Conservation (phyloP, 805 yeast species). For the Sugiyamaella smithiae region DNA sequence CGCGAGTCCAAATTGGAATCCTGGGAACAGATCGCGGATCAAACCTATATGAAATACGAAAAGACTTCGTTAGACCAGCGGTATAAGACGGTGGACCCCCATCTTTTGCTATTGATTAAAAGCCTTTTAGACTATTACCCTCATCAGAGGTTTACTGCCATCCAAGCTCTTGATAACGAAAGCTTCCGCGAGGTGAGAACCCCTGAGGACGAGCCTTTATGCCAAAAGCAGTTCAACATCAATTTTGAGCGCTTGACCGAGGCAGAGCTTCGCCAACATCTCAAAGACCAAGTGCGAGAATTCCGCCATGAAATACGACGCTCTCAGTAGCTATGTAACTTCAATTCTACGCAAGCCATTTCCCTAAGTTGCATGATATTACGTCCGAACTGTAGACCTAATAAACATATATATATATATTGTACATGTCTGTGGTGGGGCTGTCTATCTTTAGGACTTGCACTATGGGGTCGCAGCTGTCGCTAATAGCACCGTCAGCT, state of each 20-base stretch:
- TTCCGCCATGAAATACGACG: conserved; percentile 1
- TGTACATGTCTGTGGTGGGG: too few species aligned
- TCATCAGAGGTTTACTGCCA: conserved; percentile 50
- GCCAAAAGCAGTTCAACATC: conserved; percentile 56
- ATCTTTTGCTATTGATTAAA: conserved; percentile 51
- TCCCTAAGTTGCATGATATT: too few species aligned
- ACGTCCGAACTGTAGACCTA: too few species aligned
- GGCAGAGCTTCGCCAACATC: conserved; percentile 2
- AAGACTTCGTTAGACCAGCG: conserved; percentile 31
- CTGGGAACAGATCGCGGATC: neutral
- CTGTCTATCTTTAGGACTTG: too few species aligned
- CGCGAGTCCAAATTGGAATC: neutral
- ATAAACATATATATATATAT: conserved; percentile 1
- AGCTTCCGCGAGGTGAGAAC: conserved; percentile 56
- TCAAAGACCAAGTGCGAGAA: neutral
- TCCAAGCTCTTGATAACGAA: conserved; percentile 54
- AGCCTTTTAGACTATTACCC: conserved; percentile 65
- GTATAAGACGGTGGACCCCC: conserved; percentile 59
- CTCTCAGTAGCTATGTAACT: too few species aligned
- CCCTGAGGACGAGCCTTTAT: conserved; percentile 52
- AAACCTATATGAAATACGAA: neutral
- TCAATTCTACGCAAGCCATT: too few species aligned
- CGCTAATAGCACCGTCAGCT: conserved; percentile 83
- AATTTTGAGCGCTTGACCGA: conserved; percentile 51
- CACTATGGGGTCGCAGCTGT: conserved; percentile 83